Evolutionary conservation across 192 early-diverging fungal genomes (phyloP).

Genomic region (Backusella westeae): DNA sequence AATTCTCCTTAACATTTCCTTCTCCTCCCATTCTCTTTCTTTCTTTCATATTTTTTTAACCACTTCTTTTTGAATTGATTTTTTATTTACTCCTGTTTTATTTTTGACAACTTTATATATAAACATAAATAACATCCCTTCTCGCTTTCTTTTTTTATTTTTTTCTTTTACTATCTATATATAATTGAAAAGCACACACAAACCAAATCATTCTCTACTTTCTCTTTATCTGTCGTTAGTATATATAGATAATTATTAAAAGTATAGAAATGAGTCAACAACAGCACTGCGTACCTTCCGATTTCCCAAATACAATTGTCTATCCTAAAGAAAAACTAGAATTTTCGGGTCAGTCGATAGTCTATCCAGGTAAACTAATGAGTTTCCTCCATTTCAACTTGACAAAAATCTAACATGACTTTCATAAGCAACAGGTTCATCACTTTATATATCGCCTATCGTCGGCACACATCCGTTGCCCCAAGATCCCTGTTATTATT

Average conservation of each 20-base stretch:
- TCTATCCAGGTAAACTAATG: conserved; percentile 11
- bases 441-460: conserved; percentile 12
- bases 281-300: not conserved
- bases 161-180: not conserved
- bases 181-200: not conserved
- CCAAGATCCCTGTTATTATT: not conserved
- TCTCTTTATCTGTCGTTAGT: not conserved
- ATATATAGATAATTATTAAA: not conserved
- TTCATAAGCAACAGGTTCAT: not conserved
- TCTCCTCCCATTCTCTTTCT: not conserved
- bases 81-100: not conserved
- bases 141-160: not conserved
- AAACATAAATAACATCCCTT: not conserved
- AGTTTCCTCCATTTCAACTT: not conserved
- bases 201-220: not conserved
- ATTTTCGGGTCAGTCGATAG: conserved; percentile 9
- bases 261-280: not conserved
- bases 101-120: not conserved
- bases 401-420: not conserved
- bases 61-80: not conserved
- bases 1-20: not conserved
- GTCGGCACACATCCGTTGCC: not conserved
- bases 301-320: not conserved
- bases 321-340: conserved; percentile 10
- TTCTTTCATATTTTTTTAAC: not conserved